phyloP scores from a whole-genome alignment of 768 basidiomycete species.

The Amanita molliuscula region DNA sequence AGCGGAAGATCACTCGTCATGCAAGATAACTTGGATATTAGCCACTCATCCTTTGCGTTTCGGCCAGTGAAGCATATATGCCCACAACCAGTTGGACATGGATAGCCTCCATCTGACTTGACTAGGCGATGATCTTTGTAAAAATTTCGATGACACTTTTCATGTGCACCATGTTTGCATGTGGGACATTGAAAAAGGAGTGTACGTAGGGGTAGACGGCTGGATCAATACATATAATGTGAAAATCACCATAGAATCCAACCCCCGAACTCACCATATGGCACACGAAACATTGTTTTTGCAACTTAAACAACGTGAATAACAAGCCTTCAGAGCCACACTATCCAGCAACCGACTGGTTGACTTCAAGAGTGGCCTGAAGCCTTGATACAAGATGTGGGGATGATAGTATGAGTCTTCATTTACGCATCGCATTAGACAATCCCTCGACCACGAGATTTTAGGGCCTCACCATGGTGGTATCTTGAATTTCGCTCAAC shows the following conservation, averaged over 20 bases:
- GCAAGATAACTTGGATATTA: neutral
- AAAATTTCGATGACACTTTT: conserved; percentile 63
- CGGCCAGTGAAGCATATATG: conserved; percentile 47
- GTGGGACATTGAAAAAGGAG: conserved; percentile 67
- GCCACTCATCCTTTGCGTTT: neutral
- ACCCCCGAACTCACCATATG: conserved; percentile 50
- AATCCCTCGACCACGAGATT: neutral
- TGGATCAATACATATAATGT: conserved; percentile 17
- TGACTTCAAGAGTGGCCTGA: conserved; percentile 45
- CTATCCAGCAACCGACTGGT: conserved; percentile 21
- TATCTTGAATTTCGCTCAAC: conserved; percentile 37
- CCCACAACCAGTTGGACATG: conserved; percentile 74
- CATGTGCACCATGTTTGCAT: conserved; percentile 77
- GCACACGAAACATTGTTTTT: conserved; percentile 41
- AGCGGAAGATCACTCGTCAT: neutral
- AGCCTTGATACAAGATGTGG: conserved; percentile 57
- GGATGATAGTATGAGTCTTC: conserved; percentile 52
- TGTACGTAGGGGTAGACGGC: conserved; percentile 66
- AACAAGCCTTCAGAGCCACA: conserved; percentile 26
- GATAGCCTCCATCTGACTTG: conserved; percentile 32
- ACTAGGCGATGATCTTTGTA: conserved; percentile 49
- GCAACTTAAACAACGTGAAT: conserved; percentile 52
- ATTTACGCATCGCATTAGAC: neutral
- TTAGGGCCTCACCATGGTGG: conserved; percentile 37
- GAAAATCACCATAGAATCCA: neutral